Evolutionary conservation across 352 stramenopile species (phyloP).

Genomic region (Phytophthora foliorum): DNA sequence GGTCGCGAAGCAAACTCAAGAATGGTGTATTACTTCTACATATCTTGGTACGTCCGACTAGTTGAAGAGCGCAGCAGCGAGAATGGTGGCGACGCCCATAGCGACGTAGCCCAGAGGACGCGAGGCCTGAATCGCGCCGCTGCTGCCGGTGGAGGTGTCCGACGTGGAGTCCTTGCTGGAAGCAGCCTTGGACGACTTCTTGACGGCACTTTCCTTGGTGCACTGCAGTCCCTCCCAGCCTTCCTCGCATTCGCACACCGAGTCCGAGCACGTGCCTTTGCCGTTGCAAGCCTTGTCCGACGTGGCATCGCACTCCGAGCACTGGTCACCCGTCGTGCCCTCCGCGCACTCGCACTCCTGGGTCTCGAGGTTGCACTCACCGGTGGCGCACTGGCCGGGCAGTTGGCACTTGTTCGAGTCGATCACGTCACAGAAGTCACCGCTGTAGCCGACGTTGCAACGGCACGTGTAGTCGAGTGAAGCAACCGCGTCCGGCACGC

Average conservation of each 20-base stretch:
- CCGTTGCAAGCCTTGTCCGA: constrained; percentile 67
- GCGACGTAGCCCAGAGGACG: constrained; percentile 27
- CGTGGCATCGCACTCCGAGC: constrained; percentile 72
- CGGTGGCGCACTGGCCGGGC: constrained; percentile 72
- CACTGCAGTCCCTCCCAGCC: constrained; percentile 77
- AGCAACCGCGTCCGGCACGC: constrained; percentile 46
- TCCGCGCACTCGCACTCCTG: constrained; percentile 69
- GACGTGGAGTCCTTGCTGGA: constrained; percentile 30
- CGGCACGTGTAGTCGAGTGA: constrained; percentile 70
- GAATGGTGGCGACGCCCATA: constrained; percentile 37
- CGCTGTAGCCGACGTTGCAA: constrained; percentile 83
- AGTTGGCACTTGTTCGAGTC: constrained; percentile 82
- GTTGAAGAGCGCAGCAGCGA: constrained; percentile 45
- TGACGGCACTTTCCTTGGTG: constrained; percentile 62
- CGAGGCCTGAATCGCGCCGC: constrained; percentile 28
- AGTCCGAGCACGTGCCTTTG: constrained; percentile 67
- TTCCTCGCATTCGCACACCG: constrained; percentile 62
- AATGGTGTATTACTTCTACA: constrained; percentile 38
- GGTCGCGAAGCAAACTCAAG: constrained; percentile 30
- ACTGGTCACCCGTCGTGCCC: constrained; percentile 77
- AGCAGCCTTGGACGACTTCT: constrained; percentile 43
- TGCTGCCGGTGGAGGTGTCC: constrained; percentile 19
- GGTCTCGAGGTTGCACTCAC: constrained; percentile 76
- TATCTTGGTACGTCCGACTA: constrained; percentile 29
- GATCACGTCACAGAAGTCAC: constrained; percentile 62